Base-by-base conservation (phyloP, 2,329 filamentous ascomycete genomes). In the Colletotrichum euphorbiae region DNA sequence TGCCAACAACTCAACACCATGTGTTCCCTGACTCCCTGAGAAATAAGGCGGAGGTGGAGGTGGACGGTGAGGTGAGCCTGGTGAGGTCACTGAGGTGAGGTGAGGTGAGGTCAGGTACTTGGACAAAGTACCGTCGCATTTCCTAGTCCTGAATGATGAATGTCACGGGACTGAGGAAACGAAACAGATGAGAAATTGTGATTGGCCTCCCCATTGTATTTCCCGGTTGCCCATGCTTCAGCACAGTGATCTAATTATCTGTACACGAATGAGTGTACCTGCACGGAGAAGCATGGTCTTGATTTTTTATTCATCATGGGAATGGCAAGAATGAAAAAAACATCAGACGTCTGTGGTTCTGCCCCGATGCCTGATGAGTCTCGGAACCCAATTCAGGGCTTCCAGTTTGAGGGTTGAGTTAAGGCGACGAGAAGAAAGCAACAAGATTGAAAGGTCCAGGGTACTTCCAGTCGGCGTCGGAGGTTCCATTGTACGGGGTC, bases 131-230 rank as follows among this genome's bases (percentile, higher is more conserved):
- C 31, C 28, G 50, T 54, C 28, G 50, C 50, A 36, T 15, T 55
- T 40, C 33, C 51, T 12, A 55, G 24, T 21, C 33, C 33, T 21
- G 54, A 38, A 8, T 50, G 57, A 31, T 51, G 45, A 58, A 56
- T 45, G 55, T 65, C n/a, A 51, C 62, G 28, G 46, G n/a, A n/a
- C n/a, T n/a, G n/a, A n/a, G n/a, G 55, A 65, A 65, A 65, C 55
- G 36, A 66, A 54, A 55, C n/a, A 55, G 31, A 24, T 54, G 46
- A 50, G 28, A 36, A 55, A 51, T 42, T 42, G 59, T 56, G 51
- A 52, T 63, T 63, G 38, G 60, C 24, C 40, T 31, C 51, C 40
- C 31, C 33, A 36, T 42, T 38, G 57, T 33, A 51, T 51, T 48
- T 61, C 8, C 56, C 58, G 21, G 8, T 24, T 50, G 46, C 24